Conservation (phyloP, 257 asterid species). For the Lithospermum erythrorhizon region DNA sequence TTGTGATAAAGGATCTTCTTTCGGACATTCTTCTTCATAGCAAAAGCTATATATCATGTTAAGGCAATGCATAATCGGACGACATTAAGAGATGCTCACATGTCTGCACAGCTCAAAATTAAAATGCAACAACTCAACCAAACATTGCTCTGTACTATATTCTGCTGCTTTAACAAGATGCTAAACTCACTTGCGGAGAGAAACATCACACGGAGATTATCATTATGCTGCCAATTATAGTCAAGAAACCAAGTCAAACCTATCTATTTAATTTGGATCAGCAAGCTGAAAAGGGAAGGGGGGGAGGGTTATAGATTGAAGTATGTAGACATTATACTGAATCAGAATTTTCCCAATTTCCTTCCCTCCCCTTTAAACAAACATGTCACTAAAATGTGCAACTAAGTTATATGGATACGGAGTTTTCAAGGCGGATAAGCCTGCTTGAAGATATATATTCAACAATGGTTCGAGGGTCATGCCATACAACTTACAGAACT, state of each 20-base stretch:
- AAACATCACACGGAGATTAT: neutral
- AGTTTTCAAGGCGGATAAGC: conserved; percentile 89
- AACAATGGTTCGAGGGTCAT: conserved; percentile 92
- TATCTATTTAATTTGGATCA: too few relatives aligned
- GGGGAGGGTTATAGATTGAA: too few relatives aligned
- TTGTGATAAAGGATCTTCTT: conserved; percentile 96
- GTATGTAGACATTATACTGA: neutral
- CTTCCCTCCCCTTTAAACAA: neutral
- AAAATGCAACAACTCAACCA: neutral
- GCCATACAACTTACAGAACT: conserved; percentile 92
- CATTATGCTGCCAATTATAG: neutral
- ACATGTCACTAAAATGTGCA: neutral
- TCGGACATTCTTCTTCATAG: conserved; percentile 85
- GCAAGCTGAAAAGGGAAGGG: too few relatives aligned
- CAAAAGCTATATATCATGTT: conserved; percentile 59
- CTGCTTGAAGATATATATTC: conserved; percentile 92
- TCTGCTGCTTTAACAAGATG: neutral
- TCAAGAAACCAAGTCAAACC: neutral
- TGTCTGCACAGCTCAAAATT: conserved; percentile 4
- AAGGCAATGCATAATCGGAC: conserved; percentile 29
- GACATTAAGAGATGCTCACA: conserved; percentile 2
- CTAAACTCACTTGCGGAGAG: neutral
- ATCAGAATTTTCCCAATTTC: neutral
- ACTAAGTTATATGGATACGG: conserved; percentile 64
- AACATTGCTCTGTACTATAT: neutral